Evolutionary conservation across 805 yeast species (phyloP), one percentile per base, ranked within the genome.

Genomic region (Hanseniaspora clermontiae): DNA sequence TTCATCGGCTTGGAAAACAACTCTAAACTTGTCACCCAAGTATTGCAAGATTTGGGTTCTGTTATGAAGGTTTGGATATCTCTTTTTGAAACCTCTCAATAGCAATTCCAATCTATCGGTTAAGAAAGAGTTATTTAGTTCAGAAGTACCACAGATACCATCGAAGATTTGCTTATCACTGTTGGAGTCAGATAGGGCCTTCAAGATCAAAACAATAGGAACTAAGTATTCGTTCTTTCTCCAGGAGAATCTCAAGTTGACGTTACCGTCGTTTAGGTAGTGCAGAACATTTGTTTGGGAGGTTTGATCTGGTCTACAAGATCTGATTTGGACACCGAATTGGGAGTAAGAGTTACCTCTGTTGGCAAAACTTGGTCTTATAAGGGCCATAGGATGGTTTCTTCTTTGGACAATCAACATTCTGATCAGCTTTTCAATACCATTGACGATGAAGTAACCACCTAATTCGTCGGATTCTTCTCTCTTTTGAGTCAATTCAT

Each of bases 241-340:
- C 97, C 97, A 93, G 6, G 96, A 86, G 68, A 93, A 93, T 68
- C 98, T 79, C 76, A 93, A 88, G 1, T 97, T 90, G 57, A 90
- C 95, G 65, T 86, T 91, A 72, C 98, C 98, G 66, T 93, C 97
- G 64, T 80, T 85, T 65, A 93, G 78, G 69, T 93, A 93, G 70
- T 93, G 98, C 67, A 93, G 76, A n/a, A 90, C 97, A 67, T 91
- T 93, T 5, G 97, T 89, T 72, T 90, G 97, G 20, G 98, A 90
- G 19, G 96, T 86, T 74, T 93, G 97, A 71, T 93, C 98, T 4
- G 95, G 95, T 68, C 98, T 81, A 2, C 89, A 97, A 60, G 84
- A 81, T 73, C 98, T 81, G 60, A 93, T 84, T 74, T 90, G 97
- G 60, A 93, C 81, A 82, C 98, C 98, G 63, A 72, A 93, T 59